A percentile compares a stretch with the other conserved stretches of the same genome.
phyloP scores from a whole-genome alignment of 2,329 filamentous ascomycete genomes.

The Clonostachys chloroleuca region DNA sequence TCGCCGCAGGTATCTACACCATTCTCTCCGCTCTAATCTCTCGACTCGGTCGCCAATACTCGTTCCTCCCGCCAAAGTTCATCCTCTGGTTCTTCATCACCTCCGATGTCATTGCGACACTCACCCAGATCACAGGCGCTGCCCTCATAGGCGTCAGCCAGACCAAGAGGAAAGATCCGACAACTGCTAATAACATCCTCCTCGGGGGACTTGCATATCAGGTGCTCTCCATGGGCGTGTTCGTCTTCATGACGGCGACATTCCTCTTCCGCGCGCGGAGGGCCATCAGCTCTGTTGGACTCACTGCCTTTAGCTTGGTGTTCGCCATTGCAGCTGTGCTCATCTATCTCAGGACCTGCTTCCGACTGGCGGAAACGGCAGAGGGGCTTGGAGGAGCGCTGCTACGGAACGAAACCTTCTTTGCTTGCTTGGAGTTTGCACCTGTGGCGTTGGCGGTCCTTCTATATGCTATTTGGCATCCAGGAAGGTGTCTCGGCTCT shows the following conservation, averaged over 20 bases:
- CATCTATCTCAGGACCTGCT: constrained; percentile 47
- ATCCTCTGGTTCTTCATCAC: constrained; percentile 51
- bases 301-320: constrained; percentile 31
- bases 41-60: constrained; percentile 32
- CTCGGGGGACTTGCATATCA: constrained; percentile 51
- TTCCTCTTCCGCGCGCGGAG: constrained; percentile 32
- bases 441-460: constrained; percentile 45
- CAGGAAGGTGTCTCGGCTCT: constrained; percentile 18
- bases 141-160: constrained; percentile 45
- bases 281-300: constrained; percentile 16
- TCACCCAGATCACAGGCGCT: constrained; percentile 48
- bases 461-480: constrained; percentile 29
- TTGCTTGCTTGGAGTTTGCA: constrained; percentile 48
- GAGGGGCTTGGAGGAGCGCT: constrained; percentile 39
- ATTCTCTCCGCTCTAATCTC: constrained; percentile 44
- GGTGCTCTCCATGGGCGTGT: constrained; percentile 43
- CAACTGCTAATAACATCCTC: constrained; percentile 47
- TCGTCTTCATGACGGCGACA: constrained; percentile 33
- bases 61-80: constrained; percentile 36
- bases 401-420: constrained; percentile 45
- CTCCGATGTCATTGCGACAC: constrained; percentile 47
- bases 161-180: constrained; percentile 43
- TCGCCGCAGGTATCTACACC: constrained; percentile 52
- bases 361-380: constrained; percentile 48
- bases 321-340: constrained; percentile 39